Conservation (phyloP, 176 grass and related monocot genomes). For the Oryza australiensis region DNA sequence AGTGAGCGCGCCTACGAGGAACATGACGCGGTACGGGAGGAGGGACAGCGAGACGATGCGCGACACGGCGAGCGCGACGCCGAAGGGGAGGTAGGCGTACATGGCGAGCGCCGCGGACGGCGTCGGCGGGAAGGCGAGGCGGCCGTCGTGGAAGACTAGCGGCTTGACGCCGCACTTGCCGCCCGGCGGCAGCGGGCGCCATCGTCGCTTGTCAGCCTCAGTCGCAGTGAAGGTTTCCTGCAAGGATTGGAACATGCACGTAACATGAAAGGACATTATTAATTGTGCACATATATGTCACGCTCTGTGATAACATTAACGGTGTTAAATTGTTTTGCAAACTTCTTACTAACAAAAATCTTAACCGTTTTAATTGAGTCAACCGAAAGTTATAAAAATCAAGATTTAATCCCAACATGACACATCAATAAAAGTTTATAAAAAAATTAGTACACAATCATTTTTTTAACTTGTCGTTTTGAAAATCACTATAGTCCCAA, state of each 20-base stretch:
- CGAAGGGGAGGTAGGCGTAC: constrained; percentile 77
- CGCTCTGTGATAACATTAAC: background rate
- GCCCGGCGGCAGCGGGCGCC: constrained; percentile 42
- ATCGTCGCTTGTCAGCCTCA: constrained; percentile 51
- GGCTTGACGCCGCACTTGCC: constrained; percentile 44
- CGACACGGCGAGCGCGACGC: constrained; percentile 33
- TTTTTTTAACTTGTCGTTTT: no score
- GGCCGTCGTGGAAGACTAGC: constrained; percentile 81
- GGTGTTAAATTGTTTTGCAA: background rate
- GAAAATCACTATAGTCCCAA: no score
- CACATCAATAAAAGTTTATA: no score
- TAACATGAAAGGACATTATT: background rate
- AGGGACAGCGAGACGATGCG: constrained; percentile 41
- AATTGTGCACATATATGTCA: background rate
- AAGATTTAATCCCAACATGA: no score
- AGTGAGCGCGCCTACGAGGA: constrained; percentile 41
- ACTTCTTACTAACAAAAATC: no score
- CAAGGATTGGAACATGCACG: constrained; percentile 22
- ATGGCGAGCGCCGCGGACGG: constrained; percentile 57
- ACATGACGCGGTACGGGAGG: constrained; percentile 57
- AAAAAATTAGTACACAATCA: no score
- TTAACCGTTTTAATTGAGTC: no score
- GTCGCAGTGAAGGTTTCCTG: constrained; percentile 55
- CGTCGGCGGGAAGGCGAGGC: constrained; percentile 67
- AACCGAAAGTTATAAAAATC: no score